These are phyloP conservation scores for Fraxinus paxiana DNA, from an alignment of 305 asterid genomes.

Conservation along the genomic window DNA sequence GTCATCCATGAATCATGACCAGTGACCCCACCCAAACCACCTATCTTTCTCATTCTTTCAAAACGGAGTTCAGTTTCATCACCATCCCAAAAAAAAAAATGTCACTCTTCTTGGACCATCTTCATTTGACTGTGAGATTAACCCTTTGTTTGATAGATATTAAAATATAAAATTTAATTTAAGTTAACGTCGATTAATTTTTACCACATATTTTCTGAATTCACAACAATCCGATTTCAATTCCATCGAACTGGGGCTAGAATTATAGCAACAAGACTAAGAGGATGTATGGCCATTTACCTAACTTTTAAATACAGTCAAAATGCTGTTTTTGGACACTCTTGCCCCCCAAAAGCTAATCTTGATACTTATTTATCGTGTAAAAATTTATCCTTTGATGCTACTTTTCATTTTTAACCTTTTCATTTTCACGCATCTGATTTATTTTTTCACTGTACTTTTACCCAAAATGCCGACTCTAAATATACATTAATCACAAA, in stretches of 20 bases:
- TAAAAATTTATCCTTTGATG: background rate
- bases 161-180: no score
- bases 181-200: no score
- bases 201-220: no score
- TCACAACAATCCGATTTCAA: background rate
- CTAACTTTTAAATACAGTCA: background rate
- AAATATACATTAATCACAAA: background rate
- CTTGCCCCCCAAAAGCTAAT: background rate
- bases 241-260: background rate
- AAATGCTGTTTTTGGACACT: background rate
- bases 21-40: constrained; percentile 5
- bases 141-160: background rate
- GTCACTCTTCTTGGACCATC: background rate
- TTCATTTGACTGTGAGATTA: background rate
- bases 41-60: constrained; percentile 3
- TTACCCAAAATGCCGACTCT: constrained; percentile 11
- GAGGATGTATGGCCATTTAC: background rate
- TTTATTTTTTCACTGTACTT: background rate
- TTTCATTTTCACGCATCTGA: constrained; percentile 3
- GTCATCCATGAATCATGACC: constrained; percentile 44
- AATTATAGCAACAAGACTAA: background rate
- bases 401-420: background rate
- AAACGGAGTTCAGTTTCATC: constrained; percentile 14
- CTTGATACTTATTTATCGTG: background rate
- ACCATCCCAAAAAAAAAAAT: constrained; percentile 20